Conservation (phyloP, 805 yeast species). For the Metschnikowia bowlesiae region DNA sequence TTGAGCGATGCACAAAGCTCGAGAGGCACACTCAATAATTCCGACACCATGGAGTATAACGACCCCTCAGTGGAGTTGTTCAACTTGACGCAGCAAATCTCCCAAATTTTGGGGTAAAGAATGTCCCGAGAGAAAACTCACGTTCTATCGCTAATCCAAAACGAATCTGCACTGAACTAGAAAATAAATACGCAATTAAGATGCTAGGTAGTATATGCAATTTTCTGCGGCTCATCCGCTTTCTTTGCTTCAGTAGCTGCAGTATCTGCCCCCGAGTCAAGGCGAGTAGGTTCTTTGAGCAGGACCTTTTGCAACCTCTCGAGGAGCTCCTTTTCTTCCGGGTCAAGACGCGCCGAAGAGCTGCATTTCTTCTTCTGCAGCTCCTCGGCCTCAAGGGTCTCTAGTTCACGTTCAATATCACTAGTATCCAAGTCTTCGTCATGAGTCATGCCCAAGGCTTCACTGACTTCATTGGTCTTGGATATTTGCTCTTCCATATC, state of each 20-base stretch:
- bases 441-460: neutral
- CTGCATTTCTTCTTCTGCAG: neutral
- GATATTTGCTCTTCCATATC: constrained; percentile 31
- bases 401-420: constrained; percentile 30
- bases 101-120: constrained; percentile 44
- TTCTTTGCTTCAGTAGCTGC: neutral
- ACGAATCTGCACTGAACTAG: neutral
- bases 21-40: constrained; percentile 4
- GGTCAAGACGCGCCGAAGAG: neutral
- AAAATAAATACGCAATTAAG: neutral
- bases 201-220: neutral
- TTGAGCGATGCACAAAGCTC: constrained; percentile 36
- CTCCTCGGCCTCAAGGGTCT: constrained; percentile 3
- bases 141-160: neutral
- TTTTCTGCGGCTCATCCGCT: neutral
- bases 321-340: neutral
- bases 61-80: constrained; percentile 63
- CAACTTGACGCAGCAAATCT: constrained; percentile 63
- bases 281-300: neutral
- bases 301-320: neutral
- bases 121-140: neutral
- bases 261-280: neutral
- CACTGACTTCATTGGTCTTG: constrained; percentile 23
- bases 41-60: constrained; percentile 40
- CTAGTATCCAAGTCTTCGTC: constrained; percentile 17